Conservation (phyloP, 441 rosid genomes). For the Dalechampia spathulata region DNA sequence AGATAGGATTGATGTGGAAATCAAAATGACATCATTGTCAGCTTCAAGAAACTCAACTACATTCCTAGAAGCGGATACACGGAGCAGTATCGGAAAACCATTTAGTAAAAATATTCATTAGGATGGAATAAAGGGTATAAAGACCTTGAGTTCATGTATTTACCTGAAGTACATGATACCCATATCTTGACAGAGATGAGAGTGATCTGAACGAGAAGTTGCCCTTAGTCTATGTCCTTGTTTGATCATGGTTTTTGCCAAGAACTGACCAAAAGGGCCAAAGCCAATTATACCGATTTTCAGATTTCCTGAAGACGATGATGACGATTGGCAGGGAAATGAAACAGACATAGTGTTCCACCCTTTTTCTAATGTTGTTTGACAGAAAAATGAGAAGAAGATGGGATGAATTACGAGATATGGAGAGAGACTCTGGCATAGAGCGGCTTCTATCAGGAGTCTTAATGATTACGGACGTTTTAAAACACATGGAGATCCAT, state of each 20-base stretch:
- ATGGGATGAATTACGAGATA: too few relatives aligned
- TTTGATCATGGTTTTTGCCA: constrained; percentile 42
- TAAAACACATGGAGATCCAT: background rate
- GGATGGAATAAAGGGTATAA: too few relatives aligned
- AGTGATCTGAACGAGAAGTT: constrained; percentile 48
- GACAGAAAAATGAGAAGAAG: too few relatives aligned
- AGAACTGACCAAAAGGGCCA: constrained; percentile 49
- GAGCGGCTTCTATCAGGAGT: too few relatives aligned
- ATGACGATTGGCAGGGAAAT: constrained; percentile 24
- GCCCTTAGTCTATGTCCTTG: constrained; percentile 44
- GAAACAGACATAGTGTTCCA: background rate
- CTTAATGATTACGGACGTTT: too few relatives aligned
- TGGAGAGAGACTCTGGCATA: too few relatives aligned
- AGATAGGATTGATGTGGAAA: constrained; percentile 48
- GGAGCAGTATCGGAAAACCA: background rate
- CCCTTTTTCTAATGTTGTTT: too few relatives aligned
- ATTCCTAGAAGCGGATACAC: constrained; percentile 22
- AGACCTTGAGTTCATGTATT: background rate
- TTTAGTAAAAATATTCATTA: background rate
- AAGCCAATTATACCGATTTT: constrained; percentile 49
- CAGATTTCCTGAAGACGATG: constrained; percentile 16
- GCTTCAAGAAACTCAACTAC: constrained; percentile 27
- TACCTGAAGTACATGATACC: constrained; percentile 41
- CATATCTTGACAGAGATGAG: constrained; percentile 24
- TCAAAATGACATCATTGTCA: constrained; percentile 38